phyloP scores from a whole-genome alignment of 2,329 filamentous ascomycete genomes.

The Neofusicoccum laricinum region DNA sequence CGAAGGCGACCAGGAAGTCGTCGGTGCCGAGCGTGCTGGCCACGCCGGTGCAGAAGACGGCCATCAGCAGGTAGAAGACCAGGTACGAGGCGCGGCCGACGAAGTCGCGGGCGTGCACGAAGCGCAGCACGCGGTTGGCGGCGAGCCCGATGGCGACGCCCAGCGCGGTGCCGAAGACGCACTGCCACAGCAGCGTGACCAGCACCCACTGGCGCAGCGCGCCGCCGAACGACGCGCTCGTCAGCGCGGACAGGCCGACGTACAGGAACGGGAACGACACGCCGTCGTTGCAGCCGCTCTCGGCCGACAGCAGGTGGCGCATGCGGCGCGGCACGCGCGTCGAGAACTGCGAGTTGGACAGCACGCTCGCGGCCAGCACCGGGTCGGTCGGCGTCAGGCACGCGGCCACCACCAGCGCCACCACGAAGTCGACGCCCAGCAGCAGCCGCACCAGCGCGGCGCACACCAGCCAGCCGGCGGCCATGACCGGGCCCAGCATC shows the following conservation, averaged over 20 bases:
- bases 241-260: conserved; percentile 48
- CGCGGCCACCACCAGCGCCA: conserved; percentile 51
- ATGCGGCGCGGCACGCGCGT: conserved; percentile 50
- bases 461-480: conserved; percentile 48
- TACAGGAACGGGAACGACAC: conserved; percentile 57
- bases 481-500: conserved; percentile 53
- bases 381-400: conserved; percentile 58
- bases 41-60: conserved; percentile 51
- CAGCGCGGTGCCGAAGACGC: conserved; percentile 45
- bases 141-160: conserved; percentile 50
- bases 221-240: conserved; percentile 34
- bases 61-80: conserved; percentile 56
- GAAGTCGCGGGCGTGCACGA: conserved; percentile 44
- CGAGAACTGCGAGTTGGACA: conserved; percentile 54
- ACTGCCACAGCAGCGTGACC: conserved; percentile 56
- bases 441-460: conserved; percentile 46
- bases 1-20: conserved; percentile 57
- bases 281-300: conserved; percentile 57
- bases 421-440: conserved; percentile 45
- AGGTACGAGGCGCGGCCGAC: conserved; percentile 51
- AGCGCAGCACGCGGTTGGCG: conserved; percentile 49
- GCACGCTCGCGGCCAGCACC: conserved; percentile 53
- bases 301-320: conserved; percentile 51
- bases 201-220: conserved; percentile 53
- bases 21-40: conserved; percentile 52